A percentile compares a stretch with the other conserved stretches of the same genome.
These are phyloP conservation scores for Pseudopyricularia cyperi DNA, from an alignment of 2,329 filamentous ascomycete genomes.

Conservation along the genomic window DNA sequence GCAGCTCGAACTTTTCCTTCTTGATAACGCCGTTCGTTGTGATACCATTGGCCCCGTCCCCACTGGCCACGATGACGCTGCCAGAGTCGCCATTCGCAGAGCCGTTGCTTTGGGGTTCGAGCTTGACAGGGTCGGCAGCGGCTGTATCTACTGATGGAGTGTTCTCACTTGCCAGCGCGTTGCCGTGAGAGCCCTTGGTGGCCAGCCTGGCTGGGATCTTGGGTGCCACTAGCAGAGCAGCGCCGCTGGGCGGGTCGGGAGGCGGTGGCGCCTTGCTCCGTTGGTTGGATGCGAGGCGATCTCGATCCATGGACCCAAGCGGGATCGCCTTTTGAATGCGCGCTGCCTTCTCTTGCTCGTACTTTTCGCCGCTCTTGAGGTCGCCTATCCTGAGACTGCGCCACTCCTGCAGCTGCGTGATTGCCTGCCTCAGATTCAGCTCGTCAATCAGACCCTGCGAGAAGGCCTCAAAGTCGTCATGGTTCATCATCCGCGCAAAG, in stretches of 20 bases:
- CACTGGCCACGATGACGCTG: slow-evolving; percentile 13
- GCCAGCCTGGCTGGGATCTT: slow-evolving; percentile 55
- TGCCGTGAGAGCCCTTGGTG: slow-evolving; percentile 29
- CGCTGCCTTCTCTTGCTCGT: slow-evolving; percentile 74
- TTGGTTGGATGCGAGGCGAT: slow-evolving; percentile 57
- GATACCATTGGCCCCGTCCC: neutral
- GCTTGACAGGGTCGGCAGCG: slow-evolving; percentile 23
- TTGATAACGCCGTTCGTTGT: slow-evolving; percentile 20
- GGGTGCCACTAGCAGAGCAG: slow-evolving; percentile 63
- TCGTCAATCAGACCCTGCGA: slow-evolving; percentile 80
- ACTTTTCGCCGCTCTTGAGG: slow-evolving; percentile 77
- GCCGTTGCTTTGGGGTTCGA: slow-evolving; percentile 22
- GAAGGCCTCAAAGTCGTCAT: slow-evolving; percentile 76
- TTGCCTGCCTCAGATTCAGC: slow-evolving; percentile 80
- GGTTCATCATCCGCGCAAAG: slow-evolving; percentile 94
- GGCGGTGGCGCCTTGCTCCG: slow-evolving; percentile 53
- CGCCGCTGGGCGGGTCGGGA: slow-evolving; percentile 60
- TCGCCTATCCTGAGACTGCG: slow-evolving; percentile 72
- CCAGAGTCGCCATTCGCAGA: slow-evolving; percentile 20
- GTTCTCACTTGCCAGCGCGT: slow-evolving; percentile 31
- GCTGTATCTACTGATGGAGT: slow-evolving; percentile 18
- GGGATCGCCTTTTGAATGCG: slow-evolving; percentile 58
- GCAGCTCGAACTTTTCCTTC: slow-evolving; percentile 38
- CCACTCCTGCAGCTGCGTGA: slow-evolving; percentile 88
- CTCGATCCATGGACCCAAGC: slow-evolving; percentile 75